Evolutionary conservation across 768 basidiomycete species (phyloP).

Genomic region (Filobasidium floriforme): DNA sequence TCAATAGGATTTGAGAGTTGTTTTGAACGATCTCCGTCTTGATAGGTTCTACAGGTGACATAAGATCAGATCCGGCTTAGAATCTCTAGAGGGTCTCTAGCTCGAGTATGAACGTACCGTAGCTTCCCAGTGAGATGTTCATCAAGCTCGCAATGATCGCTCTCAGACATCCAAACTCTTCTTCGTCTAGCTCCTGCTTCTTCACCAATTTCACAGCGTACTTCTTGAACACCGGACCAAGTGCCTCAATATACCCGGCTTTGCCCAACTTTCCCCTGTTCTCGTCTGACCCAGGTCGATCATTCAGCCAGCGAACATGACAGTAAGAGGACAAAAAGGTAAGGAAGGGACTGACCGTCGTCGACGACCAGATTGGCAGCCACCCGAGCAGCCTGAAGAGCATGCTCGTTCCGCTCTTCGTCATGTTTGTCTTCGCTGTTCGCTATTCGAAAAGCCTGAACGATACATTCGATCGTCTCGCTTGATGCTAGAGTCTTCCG

Average conservation of each 20-base stretch:
- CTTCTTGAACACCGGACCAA: background rate
- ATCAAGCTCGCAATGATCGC: constrained; percentile 8
- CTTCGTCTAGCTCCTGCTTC: background rate
- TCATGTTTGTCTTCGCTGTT: background rate
- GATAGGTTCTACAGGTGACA: constrained; percentile 1
- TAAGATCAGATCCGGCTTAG: background rate
- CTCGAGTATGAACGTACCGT: background rate
- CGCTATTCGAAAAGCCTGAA: background rate
- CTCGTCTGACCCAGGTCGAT: background rate
- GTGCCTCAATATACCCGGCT: background rate
- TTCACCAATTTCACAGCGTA: background rate
- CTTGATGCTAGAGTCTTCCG: background rate
- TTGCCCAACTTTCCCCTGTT: background rate
- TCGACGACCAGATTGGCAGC: constrained; percentile 12
- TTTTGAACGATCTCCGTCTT: background rate
- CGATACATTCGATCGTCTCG: background rate
- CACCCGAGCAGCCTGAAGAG: constrained; percentile 5
- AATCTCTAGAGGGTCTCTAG: background rate
- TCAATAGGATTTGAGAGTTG: background rate
- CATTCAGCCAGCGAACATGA: background rate
- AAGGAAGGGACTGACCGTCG: constrained; percentile 7
- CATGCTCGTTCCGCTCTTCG: background rate
- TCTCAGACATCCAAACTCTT: constrained; percentile 1
- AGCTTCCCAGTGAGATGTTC: constrained; percentile 2
- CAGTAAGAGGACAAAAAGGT: background rate